These are phyloP conservation scores for Botrytis paeoniae DNA, from an alignment of 2,329 filamentous ascomycete genomes.

Conservation along the genomic window DNA sequence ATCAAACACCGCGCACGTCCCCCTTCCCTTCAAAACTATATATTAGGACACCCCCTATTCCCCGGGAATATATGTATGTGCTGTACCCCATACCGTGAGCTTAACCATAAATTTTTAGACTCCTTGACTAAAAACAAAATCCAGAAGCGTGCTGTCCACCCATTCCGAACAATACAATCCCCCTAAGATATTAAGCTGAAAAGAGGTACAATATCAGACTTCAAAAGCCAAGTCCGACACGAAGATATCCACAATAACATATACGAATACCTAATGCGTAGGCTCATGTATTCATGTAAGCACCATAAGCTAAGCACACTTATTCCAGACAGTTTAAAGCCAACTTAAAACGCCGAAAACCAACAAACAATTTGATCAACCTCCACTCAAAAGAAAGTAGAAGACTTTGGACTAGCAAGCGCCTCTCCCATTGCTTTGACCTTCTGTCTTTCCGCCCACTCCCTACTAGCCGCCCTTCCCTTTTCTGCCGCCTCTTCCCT, in stretches of 20 bases:
- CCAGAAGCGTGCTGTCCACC: background rate
- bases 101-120: conserved; percentile 5
- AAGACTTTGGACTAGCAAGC: conserved; percentile 32
- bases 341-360: background rate
- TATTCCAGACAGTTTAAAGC: background rate
- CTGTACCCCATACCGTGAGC: background rate
- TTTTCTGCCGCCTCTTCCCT: conserved; percentile 60
- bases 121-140: background rate
- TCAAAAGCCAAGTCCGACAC: background rate
- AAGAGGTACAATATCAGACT: background rate
- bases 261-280: background rate
- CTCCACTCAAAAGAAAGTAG: conserved; percentile 26
- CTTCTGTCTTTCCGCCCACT: conserved; percentile 59
- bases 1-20: background rate
- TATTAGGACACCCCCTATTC: background rate
- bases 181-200: background rate
- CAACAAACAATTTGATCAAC: background rate
- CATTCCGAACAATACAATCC: background rate
- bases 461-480: conserved; percentile 55
- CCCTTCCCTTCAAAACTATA: background rate
- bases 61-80: background rate
- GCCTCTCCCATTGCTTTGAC: conserved; percentile 28
- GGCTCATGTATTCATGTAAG: background rate
- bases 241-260: background rate
- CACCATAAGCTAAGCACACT: background rate